Conservation (phyloP, 805 yeast species). For the Starmerella kuoi region DNA sequence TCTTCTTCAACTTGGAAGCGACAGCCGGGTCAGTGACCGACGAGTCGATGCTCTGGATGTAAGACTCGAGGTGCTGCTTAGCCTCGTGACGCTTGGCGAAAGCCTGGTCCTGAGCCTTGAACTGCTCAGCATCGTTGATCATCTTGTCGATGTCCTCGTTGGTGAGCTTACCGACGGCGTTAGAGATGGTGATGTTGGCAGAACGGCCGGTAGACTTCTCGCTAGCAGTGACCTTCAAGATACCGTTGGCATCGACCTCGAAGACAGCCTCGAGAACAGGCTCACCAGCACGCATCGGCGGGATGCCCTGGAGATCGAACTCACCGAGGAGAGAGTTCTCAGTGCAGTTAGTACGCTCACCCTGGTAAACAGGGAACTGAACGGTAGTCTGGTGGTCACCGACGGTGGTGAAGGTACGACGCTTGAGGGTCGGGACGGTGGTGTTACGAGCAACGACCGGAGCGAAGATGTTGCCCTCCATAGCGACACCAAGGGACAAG, state of each 20-base stretch:
- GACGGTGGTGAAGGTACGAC: slow-evolving; percentile 97
- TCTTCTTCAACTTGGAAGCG: slow-evolving; percentile 94
- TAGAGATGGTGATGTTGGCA: slow-evolving; percentile 95
- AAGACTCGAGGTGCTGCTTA: slow-evolving; percentile 97
- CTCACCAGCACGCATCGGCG: slow-evolving; percentile 98
- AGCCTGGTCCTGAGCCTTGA: slow-evolving; percentile 97
- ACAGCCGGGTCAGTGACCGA: slow-evolving; percentile 97
- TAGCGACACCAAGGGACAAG: slow-evolving; percentile 97
- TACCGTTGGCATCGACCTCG: slow-evolving; percentile 99
- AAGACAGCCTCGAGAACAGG: slow-evolving; percentile 98
- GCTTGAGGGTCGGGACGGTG: slow-evolving; percentile 97
- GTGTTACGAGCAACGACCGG: slow-evolving; percentile 99
- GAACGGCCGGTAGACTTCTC: slow-evolving; percentile 98
- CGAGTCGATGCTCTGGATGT: slow-evolving; percentile 90
- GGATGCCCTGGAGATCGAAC: slow-evolving; percentile 95
- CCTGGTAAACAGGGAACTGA: slow-evolving; percentile 98
- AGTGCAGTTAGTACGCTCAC: slow-evolving; percentile 98
- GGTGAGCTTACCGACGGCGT: slow-evolving; percentile 97
- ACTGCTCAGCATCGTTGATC: slow-evolving; percentile 97
- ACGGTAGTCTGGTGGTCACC: slow-evolving; percentile 98
- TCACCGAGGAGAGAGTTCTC: slow-evolving; percentile 97
- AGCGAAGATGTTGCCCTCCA: slow-evolving; percentile 98
- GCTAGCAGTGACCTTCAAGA: slow-evolving; percentile 95
- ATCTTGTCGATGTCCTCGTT: slow-evolving; percentile 95
- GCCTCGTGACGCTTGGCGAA: slow-evolving; percentile 99